Base-by-base conservation (phyloP, 768 basidiomycete genomes). In the Mycena crocata region DNA sequence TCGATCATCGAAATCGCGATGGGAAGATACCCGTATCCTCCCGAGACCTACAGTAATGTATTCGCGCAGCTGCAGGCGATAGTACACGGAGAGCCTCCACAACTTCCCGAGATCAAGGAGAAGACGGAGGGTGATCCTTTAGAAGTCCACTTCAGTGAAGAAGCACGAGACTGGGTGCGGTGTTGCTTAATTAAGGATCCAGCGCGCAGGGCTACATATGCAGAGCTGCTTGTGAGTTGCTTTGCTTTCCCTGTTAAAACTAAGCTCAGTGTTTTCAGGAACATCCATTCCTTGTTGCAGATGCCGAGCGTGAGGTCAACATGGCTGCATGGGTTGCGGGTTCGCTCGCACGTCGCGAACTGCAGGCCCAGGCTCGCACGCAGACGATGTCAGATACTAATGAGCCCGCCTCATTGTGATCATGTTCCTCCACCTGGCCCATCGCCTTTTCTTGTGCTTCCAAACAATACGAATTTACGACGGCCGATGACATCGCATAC, bases 11-110 rank as follows among this genome's bases (percentile, higher is more conserved):
- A 99, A 79, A 90, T 97, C 69, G 94, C 92, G 3, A 84, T 93
- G 73, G 96, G 92, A 74, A 79, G 88, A 74, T 99, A 99, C 78
- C 97, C 97, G 2, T 99, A 98, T 75, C 97, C 97, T 32, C 96
- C 96, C 30, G 96, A 99, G 81, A 97, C 95, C 9, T 99, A 98
- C 77, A 88, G 90, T 64, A 98, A 98, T 77, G 96, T 98, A 19
- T 98, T 99, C 79, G 97, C 96, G 2, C 97, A 99, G 74, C 71
- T 88, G 42, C 94, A 92, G n/a, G 96, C 97, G 5, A 99, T 99
- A 67, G 96, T 99, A 3, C 91, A 98, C 69, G 97, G 96, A 0
- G 93, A 95, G 61, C 92, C 96, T 13, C 97, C 97, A 5, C 89
- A 89, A 37, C 81, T 99, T 34, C 96, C 96, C 0, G 87, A 87